Evolutionary conservation across 2,329 filamentous ascomycete genomes (phyloP).

Genomic region (Teratosphaeria nubilosa): DNA sequence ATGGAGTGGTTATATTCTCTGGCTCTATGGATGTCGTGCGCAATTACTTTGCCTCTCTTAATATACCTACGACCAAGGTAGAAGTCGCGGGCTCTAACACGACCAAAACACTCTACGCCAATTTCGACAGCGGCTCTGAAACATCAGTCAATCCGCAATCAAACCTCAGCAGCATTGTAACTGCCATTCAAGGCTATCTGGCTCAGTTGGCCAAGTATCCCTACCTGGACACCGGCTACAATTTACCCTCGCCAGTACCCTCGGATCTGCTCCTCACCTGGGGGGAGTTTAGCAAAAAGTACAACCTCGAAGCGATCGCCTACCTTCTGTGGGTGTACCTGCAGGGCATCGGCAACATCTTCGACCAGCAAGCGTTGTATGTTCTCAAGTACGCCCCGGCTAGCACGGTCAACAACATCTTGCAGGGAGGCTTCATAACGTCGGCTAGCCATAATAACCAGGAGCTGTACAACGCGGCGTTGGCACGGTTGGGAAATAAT

Average conservation of each 20-base stretch:
- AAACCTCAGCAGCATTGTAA: conserved; percentile 3
- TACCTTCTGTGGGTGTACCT: conserved; percentile 32
- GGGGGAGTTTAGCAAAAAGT: conserved; percentile 39
- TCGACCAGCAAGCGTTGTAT: conserved; percentile 36
- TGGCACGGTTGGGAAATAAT: conserved; percentile 14
- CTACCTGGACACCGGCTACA: conserved; percentile 30
- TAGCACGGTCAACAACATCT: conserved; percentile 4
- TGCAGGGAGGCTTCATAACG: conserved; percentile 11
- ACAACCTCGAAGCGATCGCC: conserved; percentile 35
- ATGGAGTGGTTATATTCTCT: conserved; percentile 32
- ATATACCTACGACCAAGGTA: neutral
- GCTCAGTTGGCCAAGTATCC: conserved; percentile 25
- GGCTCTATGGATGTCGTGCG: conserved; percentile 22
- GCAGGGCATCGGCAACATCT: conserved; percentile 37
- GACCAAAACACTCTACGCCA: conserved; percentile 15
- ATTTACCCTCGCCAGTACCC: conserved; percentile 35
- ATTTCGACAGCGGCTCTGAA: conserved; percentile 19
- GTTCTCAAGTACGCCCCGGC: conserved; percentile 30
- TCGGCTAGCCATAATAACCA: conserved; percentile 13
- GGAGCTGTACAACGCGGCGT: conserved; percentile 16
- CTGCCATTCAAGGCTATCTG: conserved; percentile 15
- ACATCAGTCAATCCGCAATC: neutral
- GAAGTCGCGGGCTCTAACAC: no score
- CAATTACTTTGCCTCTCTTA: neutral
- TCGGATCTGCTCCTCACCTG: conserved; percentile 40